Base-by-base conservation (phyloP, 139 green algal species). In the Coelastrella sp. region DNA sequence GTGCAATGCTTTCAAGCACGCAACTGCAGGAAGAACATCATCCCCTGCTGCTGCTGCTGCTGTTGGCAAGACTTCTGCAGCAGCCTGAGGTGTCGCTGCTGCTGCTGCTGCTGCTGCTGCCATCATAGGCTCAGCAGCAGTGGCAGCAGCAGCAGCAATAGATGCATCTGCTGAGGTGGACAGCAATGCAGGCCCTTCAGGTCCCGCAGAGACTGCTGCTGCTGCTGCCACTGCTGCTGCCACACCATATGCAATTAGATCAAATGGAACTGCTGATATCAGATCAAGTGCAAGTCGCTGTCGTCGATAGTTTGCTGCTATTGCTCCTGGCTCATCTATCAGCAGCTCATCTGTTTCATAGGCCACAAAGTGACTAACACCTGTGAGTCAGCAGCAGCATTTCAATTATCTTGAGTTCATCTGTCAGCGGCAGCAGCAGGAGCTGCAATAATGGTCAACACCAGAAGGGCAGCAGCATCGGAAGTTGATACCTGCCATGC, bases 321-420 rank as follows among this genome's bases (percentile, higher is more conserved):
- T 90, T 19, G 74, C 59, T n/a, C 74, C 73, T 20, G 85, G 85
- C 15, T 84, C 74, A 15, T 90, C 85, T 10, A 90, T 25, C 4
- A 90, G 24, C 25, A 90, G 20, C 35, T 90, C 85, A 84, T 90
- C 85, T 49, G 73, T 74, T 63, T 90, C 85, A 58, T 84, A 84
- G 8, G 85, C 85, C 6, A 90, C 85, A 78, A 84, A 84, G 35
- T 90, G 85, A 9, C 22, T 84, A 1, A 84, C 85, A 27, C 24
- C 85, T 90, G 74, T 22, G 58, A 15, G 15, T 14, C 72, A 76
- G 17, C 14, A 20, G 61, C 61, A 49, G 35, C 35, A 49, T 49
- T 49, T 49, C 35, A 1, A 49, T 49, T 3, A 49, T 49, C 35
- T 49, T 49, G 3, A 3, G 35, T 49, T 49, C 61, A 70, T 70